Conservation (phyloP, 106 monocot species). For the Acorus calamus region DNA sequence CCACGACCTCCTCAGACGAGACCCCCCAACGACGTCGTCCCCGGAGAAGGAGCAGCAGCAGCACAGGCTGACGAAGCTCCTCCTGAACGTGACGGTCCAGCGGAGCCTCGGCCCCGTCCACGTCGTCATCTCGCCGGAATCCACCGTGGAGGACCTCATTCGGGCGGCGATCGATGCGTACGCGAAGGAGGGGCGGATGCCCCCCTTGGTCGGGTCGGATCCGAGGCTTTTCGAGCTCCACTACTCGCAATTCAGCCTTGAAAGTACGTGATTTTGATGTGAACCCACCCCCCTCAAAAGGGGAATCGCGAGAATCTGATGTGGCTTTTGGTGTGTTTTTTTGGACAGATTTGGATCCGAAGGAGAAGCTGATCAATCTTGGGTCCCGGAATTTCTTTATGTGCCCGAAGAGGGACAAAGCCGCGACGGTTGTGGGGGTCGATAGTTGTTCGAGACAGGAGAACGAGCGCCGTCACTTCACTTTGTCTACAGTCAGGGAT, state of each 20-base stretch:
- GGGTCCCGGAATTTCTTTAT: slow-evolving; percentile 58
- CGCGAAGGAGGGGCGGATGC: slow-evolving; percentile 34
- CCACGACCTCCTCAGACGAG: too few species aligned
- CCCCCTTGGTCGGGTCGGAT: slow-evolving; percentile 17
- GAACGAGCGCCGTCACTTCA: too few species aligned
- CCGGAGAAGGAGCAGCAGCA: too few species aligned
- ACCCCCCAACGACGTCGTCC: too few species aligned
- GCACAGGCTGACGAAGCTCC: slow-evolving; percentile 22
- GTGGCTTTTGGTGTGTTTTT: background rate
- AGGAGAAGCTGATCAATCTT: slow-evolving; percentile 37
- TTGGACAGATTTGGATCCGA: slow-evolving; percentile 24
- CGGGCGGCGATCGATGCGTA: slow-evolving; percentile 27
- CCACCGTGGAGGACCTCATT: slow-evolving; percentile 36
- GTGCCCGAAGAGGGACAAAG: slow-evolving; percentile 10
- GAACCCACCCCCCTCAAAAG: background rate
- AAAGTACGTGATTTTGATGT: slow-evolving; percentile 17
- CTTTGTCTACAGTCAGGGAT: too few species aligned
- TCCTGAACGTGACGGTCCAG: slow-evolving; percentile 45
- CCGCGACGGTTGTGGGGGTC: background rate
- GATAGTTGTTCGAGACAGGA: too few species aligned
- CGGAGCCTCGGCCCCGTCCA: slow-evolving; percentile 38
- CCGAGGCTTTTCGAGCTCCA: slow-evolving; percentile 37
- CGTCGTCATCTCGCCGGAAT: slow-evolving; percentile 31
- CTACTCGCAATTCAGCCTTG: slow-evolving; percentile 38
- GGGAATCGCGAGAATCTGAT: background rate